phyloP scores from a whole-genome alignment of 805 yeast genomes.

The Yarrowia porcina region DNA sequence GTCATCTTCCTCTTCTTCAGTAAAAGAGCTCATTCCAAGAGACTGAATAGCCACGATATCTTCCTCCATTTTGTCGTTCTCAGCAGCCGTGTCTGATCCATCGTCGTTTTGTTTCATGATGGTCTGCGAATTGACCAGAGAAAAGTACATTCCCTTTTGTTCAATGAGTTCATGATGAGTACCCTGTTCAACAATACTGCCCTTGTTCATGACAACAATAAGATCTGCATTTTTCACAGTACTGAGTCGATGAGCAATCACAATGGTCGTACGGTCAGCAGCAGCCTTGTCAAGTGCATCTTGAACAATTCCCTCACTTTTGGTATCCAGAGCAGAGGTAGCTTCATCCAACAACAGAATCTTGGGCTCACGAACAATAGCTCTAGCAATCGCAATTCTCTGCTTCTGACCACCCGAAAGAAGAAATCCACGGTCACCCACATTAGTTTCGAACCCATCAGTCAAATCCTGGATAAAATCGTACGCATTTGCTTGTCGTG shows the following conservation, averaged over 20 bases:
- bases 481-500: conserved; percentile 42
- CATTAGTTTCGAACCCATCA: conserved; percentile 72
- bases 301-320: conserved; percentile 42
- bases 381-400: conserved; percentile 63
- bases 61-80: conserved; percentile 2
- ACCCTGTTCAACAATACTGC: conserved; percentile 51
- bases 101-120: conserved; percentile 28
- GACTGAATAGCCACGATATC: conserved; percentile 3
- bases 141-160: conserved; percentile 34
- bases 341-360: conserved; percentile 59
- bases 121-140: conserved; percentile 41
- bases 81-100: neutral
- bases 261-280: conserved; percentile 47
- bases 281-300: conserved; percentile 42
- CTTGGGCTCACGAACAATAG: conserved; percentile 55
- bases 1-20: neutral
- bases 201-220: conserved; percentile 51
- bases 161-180: conserved; percentile 41
- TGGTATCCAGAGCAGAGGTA: conserved; percentile 52
- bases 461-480: conserved; percentile 58
- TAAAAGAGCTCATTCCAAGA: neutral
- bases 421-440: conserved; percentile 56
- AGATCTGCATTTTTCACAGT: conserved; percentile 56
- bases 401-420: conserved; percentile 68
- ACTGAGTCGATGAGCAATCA: conserved; percentile 56